These are phyloP conservation scores for Zalaria obscura DNA, from an alignment of 2,329 filamentous ascomycete species.

Conservation along the genomic window DNA sequence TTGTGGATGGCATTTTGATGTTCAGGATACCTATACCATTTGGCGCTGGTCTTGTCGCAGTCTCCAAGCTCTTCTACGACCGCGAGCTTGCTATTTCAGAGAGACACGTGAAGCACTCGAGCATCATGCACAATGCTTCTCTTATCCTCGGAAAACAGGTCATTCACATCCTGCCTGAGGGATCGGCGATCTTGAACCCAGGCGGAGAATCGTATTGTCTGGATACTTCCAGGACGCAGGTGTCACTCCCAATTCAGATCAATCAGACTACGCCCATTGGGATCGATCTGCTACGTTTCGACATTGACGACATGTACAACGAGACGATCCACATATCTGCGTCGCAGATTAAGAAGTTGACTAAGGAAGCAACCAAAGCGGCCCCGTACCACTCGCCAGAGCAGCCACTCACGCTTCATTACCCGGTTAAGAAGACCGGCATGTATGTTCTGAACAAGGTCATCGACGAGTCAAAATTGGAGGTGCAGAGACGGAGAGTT, in stretches of 20 bases:
- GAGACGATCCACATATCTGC: constrained; percentile 65
- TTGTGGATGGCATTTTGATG: constrained; percentile 78
- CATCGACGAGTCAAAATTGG: constrained; percentile 83
- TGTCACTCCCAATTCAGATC: constrained; percentile 71
- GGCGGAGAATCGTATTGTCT: constrained; percentile 71
- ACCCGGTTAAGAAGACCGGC: constrained; percentile 70
- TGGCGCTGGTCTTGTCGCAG: constrained; percentile 54
- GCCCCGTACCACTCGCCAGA: constrained; percentile 40
- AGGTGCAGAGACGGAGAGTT: constrained; percentile 41
- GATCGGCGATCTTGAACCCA: constrained; percentile 74
- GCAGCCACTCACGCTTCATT: constrained; percentile 40
- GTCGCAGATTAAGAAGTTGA: constrained; percentile 61
- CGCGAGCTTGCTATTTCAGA: constrained; percentile 90
- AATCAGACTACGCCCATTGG: constrained; percentile 83
- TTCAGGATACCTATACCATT: constrained; percentile 74
- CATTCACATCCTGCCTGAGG: constrained; percentile 93
- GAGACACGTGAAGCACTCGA: constrained; percentile 73
- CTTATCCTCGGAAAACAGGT: constrained; percentile 94
- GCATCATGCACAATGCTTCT: constrained; percentile 80
- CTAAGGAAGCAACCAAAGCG: constrained; percentile 46
- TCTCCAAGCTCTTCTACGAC: constrained; percentile 77
- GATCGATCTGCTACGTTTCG: constrained; percentile 77
- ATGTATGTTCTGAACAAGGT: constrained; percentile 77
- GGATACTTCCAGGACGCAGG: constrained; percentile 44
- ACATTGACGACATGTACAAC: constrained; percentile 66